A percentile compares a stretch with the other conserved stretches of the same genome.
These are phyloP conservation scores for Penstemon newberryi DNA, from an alignment of 257 asterid genomes.

Conservation along the genomic window DNA sequence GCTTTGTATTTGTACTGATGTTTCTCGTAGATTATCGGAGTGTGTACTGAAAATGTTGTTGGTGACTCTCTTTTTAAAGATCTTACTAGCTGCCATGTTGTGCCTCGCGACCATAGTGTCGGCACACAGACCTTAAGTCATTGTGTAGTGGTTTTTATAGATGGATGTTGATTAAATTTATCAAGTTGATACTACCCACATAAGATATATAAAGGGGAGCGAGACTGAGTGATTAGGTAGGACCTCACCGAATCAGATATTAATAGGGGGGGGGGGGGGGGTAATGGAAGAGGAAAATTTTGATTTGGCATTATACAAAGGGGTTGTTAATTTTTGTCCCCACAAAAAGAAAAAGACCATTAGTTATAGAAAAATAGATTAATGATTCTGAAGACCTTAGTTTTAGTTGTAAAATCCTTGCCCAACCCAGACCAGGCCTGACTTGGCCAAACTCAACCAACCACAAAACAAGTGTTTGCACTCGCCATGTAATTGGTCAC, in stretches of 20 bases:
- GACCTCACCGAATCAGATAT: background rate
- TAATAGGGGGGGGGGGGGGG: background rate
- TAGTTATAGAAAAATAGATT: background rate
- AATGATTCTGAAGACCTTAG: too few species aligned
- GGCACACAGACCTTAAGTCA: background rate
- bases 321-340: constrained; percentile 5
- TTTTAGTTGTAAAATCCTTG: too few species aligned
- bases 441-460: too few species aligned
- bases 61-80: constrained; percentile 14
- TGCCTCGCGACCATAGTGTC: constrained; percentile 20
- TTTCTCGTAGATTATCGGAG: constrained; percentile 10
- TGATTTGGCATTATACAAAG: background rate
- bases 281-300: background rate
- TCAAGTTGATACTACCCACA: background rate
- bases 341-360: constrained; percentile 5
- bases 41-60: constrained; percentile 10
- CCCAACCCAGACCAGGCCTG: too few species aligned
- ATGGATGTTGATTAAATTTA: background rate
- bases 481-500: too few species aligned
- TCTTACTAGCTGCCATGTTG: constrained; percentile 26
- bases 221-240: background rate
- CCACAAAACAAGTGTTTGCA: too few species aligned
- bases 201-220: background rate
- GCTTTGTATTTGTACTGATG: constrained; percentile 19
- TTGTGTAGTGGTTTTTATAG: background rate